phyloP scores from a whole-genome alignment of 164 flowering plant species.

The Sedum album region DNA sequence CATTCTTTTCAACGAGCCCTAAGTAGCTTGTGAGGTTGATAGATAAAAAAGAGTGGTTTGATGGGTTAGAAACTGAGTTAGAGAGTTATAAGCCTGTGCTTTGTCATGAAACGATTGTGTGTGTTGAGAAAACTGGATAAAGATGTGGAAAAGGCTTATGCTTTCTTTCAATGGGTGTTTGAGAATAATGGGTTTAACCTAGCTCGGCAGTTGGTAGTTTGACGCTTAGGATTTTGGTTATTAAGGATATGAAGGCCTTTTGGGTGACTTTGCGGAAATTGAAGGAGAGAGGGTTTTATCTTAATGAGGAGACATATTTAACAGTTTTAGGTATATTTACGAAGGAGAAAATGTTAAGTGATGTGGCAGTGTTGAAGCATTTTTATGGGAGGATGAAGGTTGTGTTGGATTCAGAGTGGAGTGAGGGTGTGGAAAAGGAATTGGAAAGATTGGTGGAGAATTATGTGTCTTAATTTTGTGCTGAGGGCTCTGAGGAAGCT shows the following conservation, averaged over 20 bases:
- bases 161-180: conserved; percentile 56
- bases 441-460: conserved; percentile 47
- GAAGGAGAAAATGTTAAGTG: conserved; percentile 38
- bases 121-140: conserved; percentile 49
- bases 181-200: conserved; percentile 34
- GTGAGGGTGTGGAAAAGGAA: conserved; percentile 34
- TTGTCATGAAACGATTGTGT: conserved; percentile 53
- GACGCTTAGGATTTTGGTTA: conserved; percentile 44
- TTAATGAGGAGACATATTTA: conserved; percentile 47
- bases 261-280: conserved; percentile 50
- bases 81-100: conserved; percentile 15
- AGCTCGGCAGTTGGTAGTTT: conserved; percentile 37
- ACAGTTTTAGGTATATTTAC: conserved; percentile 28
- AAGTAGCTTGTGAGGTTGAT: conserved; percentile 35
- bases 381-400: conserved; percentile 33
- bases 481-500: conserved; percentile 8
- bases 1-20: conserved; percentile 37
- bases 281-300: conserved; percentile 49
- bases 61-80: conserved; percentile 37
- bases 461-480: conserved; percentile 17
- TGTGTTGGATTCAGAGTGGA: conserved; percentile 42
- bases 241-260: conserved; percentile 48
- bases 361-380: conserved; percentile 36
- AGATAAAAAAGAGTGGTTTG: conserved; percentile 39
- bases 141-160: conserved; percentile 38